Evolutionary conservation across 345 rosid species (phyloP).

Genomic region (Bruguiera gymnorhiza): DNA sequence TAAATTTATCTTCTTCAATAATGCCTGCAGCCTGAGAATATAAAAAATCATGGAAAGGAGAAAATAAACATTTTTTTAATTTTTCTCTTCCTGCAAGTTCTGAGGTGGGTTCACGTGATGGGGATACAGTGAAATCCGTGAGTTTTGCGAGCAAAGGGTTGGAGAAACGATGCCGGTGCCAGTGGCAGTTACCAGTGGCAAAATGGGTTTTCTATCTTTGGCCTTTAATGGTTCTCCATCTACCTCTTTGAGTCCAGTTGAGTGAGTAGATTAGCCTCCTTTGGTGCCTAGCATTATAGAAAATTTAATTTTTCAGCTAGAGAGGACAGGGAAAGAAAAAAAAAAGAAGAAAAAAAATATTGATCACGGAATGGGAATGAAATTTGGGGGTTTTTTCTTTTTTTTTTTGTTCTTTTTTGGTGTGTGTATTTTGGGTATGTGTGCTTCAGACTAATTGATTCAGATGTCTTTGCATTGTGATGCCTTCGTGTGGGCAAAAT

Average conservation of each 20-base stretch:
- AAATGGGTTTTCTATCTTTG: not conserved
- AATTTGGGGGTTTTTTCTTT: not conserved
- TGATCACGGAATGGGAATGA: not conserved
- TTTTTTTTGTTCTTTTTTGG: too few species aligned
- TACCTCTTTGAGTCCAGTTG: not conserved
- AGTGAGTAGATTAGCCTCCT: not conserved
- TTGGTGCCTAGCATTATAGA: not conserved
- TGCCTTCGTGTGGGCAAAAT: not conserved
- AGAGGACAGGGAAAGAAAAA: not conserved
- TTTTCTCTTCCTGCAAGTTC: conserved; percentile 20
- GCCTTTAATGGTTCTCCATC: not conserved
- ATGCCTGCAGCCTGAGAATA: conserved; percentile 21
- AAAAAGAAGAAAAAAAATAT: not conserved
- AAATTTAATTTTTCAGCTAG: too few species aligned
- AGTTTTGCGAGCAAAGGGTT: conserved; percentile 39
- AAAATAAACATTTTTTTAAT: conserved; percentile 8
- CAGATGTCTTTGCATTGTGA: not conserved
- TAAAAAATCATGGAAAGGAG: conserved; percentile 22
- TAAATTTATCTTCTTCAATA: conserved; percentile 10
- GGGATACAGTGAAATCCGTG: conserved; percentile 33
- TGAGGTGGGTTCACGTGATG: conserved; percentile 56
- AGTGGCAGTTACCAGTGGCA: not conserved
- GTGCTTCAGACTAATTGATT: not conserved
- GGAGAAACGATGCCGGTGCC: conserved; percentile 36
- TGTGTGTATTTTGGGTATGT: too few species aligned